Percentiles rank a stretch among this genome's conserved stretches.
phyloP scores from a whole-genome alignment of 345 rosid genomes.

The Triadica sebifera region DNA sequence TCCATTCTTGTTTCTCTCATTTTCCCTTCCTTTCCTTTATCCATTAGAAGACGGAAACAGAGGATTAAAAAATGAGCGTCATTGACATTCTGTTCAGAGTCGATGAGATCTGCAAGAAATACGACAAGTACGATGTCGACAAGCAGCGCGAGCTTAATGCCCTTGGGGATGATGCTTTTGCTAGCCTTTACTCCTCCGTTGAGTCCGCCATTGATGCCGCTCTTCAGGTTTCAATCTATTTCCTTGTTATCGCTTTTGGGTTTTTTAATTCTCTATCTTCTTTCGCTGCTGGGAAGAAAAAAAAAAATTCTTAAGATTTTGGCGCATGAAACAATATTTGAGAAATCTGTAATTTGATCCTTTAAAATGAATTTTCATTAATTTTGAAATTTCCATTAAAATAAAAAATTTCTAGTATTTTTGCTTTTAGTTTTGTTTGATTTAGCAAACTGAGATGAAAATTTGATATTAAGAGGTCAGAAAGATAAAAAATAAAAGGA shows the following conservation, averaged over 20 bases:
- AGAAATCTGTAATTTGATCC: no score
- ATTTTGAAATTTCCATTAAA: no score
- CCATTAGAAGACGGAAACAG: neutral
- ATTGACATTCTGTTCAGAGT: constrained; percentile 66
- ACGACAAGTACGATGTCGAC: constrained; percentile 70
- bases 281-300: neutral
- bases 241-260: neutral
- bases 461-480: neutral
- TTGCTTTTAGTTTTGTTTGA: no score
- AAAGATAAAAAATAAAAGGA: neutral
- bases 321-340: neutral
- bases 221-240: constrained; percentile 32
- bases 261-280: neutral
- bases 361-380: no score
- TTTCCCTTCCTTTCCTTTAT: neutral
- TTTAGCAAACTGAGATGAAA: no score
- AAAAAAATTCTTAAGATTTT: neutral
- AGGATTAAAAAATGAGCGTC: constrained; percentile 46
- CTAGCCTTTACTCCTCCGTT: constrained; percentile 47
- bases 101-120: constrained; percentile 77
- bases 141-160: constrained; percentile 57
- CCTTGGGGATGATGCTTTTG: constrained; percentile 68
- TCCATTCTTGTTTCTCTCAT: neutral
- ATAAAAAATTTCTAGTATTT: no score
- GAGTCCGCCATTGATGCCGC: constrained; percentile 59